Base-by-base conservation (phyloP, 208 protist genomes). In the Wallacemonas sp. region DNA sequence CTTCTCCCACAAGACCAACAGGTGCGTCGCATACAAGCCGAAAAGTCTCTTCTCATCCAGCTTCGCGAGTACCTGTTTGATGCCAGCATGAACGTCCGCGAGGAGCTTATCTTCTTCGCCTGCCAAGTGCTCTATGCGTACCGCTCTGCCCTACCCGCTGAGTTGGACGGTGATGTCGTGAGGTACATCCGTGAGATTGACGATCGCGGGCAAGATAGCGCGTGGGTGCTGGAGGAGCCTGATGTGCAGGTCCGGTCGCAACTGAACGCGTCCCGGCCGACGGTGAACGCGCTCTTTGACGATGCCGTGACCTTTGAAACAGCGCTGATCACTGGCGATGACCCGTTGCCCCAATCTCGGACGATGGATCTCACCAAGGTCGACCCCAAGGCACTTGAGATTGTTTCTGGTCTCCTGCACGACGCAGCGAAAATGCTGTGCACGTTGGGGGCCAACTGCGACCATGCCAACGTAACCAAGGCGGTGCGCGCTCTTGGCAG, bases 71-170 rank as follows among this genome's bases (percentile, higher is more conserved):
- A 84, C 70, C 55, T 96, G 47, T 88, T 83, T 51, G 90, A 96
- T 68, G 83, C 86, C 22, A 96, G 90, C 72, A 88, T 93, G 72
- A 87, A 67, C 67, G 85, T 96, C 17, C 82, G 90, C 11, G 77
- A 91, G 63, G 90, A 96, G 81, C 75, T 96, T 51, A 88, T 92
- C 56, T 93, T 85, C 72, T 93, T 94, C 72, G 79, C 76, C 55
- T 84, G 75, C 62, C 74, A 82, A 39, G 69, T 94, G 5, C 66
- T 96, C n/a, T 80, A 90, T 74, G 66, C 79, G 46, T 94, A 94
- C 72, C 72, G 54, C 65, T 70, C 53, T 62, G 70, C 60, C 28
- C 60, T 79, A 56, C 28, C 72, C 14, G n/a, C 42, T 19, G 54
- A 44, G 31, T 24, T 68, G 64, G 58, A 53, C 14, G 72, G 58